Evolutionary conservation across 176 grass and related monocot genomes (phyloP), one percentile per base, ranked within the genome.

Genomic region (Bonia amplexicaulis): DNA sequence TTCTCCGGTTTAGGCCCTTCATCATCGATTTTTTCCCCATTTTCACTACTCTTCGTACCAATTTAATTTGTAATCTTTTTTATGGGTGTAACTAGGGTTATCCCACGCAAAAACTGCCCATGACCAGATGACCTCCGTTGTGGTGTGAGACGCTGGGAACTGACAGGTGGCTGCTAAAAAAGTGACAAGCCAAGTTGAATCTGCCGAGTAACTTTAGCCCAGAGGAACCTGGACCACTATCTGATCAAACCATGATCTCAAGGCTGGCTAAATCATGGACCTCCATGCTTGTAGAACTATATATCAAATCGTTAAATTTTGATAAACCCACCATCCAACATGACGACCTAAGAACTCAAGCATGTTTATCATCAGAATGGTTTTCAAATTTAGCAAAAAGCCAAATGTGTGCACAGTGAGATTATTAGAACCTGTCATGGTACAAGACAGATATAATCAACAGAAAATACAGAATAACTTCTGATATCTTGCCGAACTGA

Each of bases 351-450:
- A 13, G 14, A 75, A 33, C 22, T 16, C 10, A 60, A 71, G 22
- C 41, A 12, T 3, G 22, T 23, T 22, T 12, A 4, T 17, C 52
- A 57, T 44, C 2, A 1, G n/a, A 61, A 61, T 16, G 23, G 58
- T 54, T 71, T 11, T 52, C 12, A 55, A 60, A 60, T 60, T 54
- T 54, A 71, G 23, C n/a, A 2, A 58, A 58, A 60, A 66, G 66
- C 57, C 48, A 86, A 81, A 47, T 42, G 33, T n/a, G 41, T 52
- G 40, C 16, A 9, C 68, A 12, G 66, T 66, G 29, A 54, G 49
- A 79, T 87, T 90, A 90, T 79, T 83, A 25, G 31, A 86, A 78
- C 20, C 7, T 67, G 66, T 58, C 73, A 58, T 58, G 22, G 19
- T 66, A 72, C 83, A 82, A 48, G 73, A 48, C 20, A 65, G 12